A percentile compares a stretch with the other conserved stretches of the same genome.
phyloP scores from a whole-genome alignment of 768 basidiomycete genomes.

The Baorangia bicolor region DNA sequence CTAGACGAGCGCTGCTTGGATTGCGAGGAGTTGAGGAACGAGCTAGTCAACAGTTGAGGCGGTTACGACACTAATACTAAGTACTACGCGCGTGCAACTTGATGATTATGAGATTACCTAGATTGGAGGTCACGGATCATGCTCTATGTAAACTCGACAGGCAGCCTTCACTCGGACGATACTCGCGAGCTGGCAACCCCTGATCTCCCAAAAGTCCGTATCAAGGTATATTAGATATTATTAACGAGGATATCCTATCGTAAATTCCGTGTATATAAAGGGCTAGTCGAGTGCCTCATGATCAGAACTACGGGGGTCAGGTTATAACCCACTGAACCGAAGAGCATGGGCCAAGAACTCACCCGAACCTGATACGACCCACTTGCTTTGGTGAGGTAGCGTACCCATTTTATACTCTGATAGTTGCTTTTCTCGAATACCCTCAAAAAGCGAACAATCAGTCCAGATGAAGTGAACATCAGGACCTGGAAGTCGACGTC shows the following conservation, averaged over 20 bases:
- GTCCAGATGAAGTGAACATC: constrained; percentile 96
- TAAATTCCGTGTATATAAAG: constrained; percentile 27
- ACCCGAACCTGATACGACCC: constrained; percentile 94
- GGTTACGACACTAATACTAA: constrained; percentile 21
- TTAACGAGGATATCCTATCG: constrained; percentile 23
- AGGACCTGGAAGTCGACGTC: constrained; percentile 98
- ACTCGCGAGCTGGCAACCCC: background rate
- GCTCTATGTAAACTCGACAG: background rate
- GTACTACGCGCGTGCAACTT: background rate
- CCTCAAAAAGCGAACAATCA: constrained; percentile 95
- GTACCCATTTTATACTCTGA: constrained; percentile 93
- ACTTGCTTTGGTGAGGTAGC: constrained; percentile 92
- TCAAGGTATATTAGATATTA: constrained; percentile 29
- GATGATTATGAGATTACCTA: constrained; percentile 21
- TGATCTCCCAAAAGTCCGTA: constrained; percentile 10
- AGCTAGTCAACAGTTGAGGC: constrained; percentile 12
- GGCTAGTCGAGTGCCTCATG: constrained; percentile 9
- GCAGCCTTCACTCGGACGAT: background rate
- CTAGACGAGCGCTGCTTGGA: constrained; percentile 21
- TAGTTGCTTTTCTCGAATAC: constrained; percentile 97
- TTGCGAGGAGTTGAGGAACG: constrained; percentile 5
- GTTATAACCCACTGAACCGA: background rate
- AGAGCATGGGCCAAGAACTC: constrained; percentile 34
- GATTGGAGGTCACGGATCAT: constrained; percentile 23
- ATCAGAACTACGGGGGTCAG: constrained; percentile 27